These are phyloP conservation scores for Carpinus fangiana DNA, from an alignment of 306 rosid genomes.

Conservation along the genomic window DNA sequence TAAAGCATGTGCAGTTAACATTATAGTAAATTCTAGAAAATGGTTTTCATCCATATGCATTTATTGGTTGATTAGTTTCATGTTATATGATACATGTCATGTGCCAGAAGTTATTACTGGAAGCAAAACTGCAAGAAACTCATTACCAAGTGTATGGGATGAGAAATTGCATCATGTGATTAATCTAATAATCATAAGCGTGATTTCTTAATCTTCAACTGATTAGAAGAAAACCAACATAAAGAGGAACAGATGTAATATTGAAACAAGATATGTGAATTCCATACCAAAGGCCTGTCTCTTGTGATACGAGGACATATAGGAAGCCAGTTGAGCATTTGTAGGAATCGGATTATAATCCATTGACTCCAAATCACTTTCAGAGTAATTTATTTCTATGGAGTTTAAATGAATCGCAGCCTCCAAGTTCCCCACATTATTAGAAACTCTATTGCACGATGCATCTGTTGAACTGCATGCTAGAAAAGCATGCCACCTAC, in stretches of 20 bases:
- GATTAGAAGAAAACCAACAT: slow-evolving; percentile 12
- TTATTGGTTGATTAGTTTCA: neutral
- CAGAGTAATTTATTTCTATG: slow-evolving; percentile 52
- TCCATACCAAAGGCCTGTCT: slow-evolving; percentile 84
- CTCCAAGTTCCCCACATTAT: slow-evolving; percentile 41
- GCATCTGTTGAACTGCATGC: slow-evolving; percentile 58
- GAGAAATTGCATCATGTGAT: neutral
- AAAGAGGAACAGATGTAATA: slow-evolving; percentile 13
- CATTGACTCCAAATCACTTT: slow-evolving; percentile 70
- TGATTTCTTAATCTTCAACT: neutral
- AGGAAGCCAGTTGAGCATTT: slow-evolving; percentile 54
- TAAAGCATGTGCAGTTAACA: neutral
- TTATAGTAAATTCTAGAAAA: neutral
- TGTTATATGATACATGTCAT: neutral
- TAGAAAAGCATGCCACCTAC: slow-evolving; percentile 77
- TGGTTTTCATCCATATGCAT: neutral
- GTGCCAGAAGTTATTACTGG: neutral
- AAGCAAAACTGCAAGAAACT: neutral
- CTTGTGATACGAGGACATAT: slow-evolving; percentile 69
- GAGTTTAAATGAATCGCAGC: slow-evolving; percentile 42
- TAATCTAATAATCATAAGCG: neutral
- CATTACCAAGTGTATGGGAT: neutral
- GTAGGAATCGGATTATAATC: slow-evolving; percentile 48
- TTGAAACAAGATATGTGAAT: slow-evolving; percentile 8
- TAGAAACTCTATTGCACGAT: slow-evolving; percentile 46